Evolutionary conservation across 2,329 filamentous ascomycete genomes (phyloP), one percentile per base, ranked within the genome.

Genomic region (Aspergillaceae sp.): DNA sequence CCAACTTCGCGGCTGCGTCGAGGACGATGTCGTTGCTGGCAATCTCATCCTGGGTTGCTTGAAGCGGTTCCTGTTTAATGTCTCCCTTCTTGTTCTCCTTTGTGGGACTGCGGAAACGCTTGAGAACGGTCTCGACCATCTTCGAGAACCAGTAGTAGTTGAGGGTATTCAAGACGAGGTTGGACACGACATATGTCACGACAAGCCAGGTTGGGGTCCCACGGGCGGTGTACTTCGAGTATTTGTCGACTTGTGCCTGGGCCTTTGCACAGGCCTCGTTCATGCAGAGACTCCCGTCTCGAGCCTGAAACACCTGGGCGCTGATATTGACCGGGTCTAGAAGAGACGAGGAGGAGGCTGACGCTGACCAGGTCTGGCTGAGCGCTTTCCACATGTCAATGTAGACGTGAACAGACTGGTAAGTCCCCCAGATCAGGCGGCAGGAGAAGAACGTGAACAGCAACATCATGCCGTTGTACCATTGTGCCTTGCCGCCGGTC

Each of bases 81-180:
- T 47, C 50, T 32, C 56, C 54, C 9, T 55, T 53, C 35, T 53
- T 54, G 38, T 61, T 53, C 48, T 67, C 61, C 45, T 57, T 51
- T 36, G 49, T 54, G 8, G 64, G 62, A 11, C 55, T 54, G 11
- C 76, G 73, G 60, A 84, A 84, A 41, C 80, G 70, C 61, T 79
- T 82, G 52, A 78, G 67, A 27, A 84, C 77, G 7, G 80, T 79
- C 56, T 78, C 74, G 41, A 84, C 77, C 80, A 84, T 84, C 69
- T 82, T 82, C 48, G 72, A 71, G 59, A 83, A 83, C 80, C 80
- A 84, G 65, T 75, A 82, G 61, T 78, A 77, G 57, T 84, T 84
- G 46, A 84, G 61, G 27, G 71, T 68, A 57, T 83, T 83, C 44
- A 84, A 71, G n/a, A 74, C 69, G 29, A 82, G 41, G 55, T 83